Evolutionary conservation across 2,329 filamentous ascomycete genomes (phyloP).

Genomic region (Fusarium continuum): DNA sequence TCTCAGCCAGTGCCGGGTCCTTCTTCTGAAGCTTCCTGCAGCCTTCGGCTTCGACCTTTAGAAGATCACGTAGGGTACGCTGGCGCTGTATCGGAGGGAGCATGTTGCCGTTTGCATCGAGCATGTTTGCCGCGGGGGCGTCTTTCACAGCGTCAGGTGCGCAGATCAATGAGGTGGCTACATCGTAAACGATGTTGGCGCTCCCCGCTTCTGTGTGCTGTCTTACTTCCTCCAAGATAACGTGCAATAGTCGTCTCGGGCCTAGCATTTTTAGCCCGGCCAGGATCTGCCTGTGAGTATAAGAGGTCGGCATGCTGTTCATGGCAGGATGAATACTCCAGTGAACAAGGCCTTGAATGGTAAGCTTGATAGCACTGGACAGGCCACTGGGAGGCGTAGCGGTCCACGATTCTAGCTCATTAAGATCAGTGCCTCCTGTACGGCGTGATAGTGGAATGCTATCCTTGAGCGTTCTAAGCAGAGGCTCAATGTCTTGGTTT

Average conservation of each 20-base stretch:
- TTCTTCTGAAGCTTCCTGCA: constrained; percentile 64
- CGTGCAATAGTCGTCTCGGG: constrained; percentile 65
- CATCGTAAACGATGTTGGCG: constrained; percentile 71
- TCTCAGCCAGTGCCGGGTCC: constrained; percentile 68
- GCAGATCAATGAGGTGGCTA: constrained; percentile 74
- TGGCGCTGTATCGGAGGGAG: constrained; percentile 54
- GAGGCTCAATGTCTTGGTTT: constrained; percentile 74
- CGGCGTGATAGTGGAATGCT: constrained; percentile 67
- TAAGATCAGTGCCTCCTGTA: constrained; percentile 68
- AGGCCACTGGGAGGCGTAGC: constrained; percentile 65
- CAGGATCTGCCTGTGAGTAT: constrained; percentile 77
- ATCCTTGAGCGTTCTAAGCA: constrained; percentile 72
- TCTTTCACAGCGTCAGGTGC: constrained; percentile 67
- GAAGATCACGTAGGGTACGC: constrained; percentile 67
- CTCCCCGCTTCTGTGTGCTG: constrained; percentile 67
- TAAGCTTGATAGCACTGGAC: constrained; percentile 65
- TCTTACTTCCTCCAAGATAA: constrained; percentile 74
- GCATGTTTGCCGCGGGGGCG: constrained; percentile 45
- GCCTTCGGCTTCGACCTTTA: constrained; percentile 66
- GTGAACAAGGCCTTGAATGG: constrained; percentile 68
- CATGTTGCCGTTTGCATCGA: constrained; percentile 50
- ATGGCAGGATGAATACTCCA: constrained; percentile 70
- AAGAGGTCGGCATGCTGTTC: constrained; percentile 68
- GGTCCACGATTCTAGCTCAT: constrained; percentile 75
- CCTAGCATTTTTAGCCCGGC: constrained; percentile 69